Evolutionary conservation across 495 filamentous ascomycete genomes (phyloP), one percentile per base, ranked within the genome.

Genomic region (Annulohypoxylon moriforme): DNA sequence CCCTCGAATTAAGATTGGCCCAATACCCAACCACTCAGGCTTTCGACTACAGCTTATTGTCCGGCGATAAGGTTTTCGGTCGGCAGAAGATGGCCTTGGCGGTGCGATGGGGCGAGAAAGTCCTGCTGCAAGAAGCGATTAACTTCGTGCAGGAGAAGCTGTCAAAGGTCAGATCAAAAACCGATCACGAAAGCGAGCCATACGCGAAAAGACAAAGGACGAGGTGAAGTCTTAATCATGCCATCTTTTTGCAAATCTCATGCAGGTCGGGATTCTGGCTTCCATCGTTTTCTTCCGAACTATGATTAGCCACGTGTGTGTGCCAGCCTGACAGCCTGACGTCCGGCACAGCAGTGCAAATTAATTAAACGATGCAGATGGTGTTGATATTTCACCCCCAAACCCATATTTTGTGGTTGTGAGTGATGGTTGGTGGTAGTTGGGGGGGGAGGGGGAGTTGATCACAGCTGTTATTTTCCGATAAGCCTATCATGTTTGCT

Each of bases 31-130:
- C 91, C 1, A 87, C 83, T 3, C 74, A 93, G 29, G 81, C 84
- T 18, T 84, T 92, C 22, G 94, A 97, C 67, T 75, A 84, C 27
- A 72, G 80, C 40, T 56, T 93, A 2, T 72, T 94, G 27, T 50
- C 36, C 36, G 67, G 68, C 4, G 61, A 67, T 27, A 75, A 67
- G n/a, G 33, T 83, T 42, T 68, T 66, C 31, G 71, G 75, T 24
- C 81, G 91, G 55, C 81, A 71, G 40, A 84, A 77, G 46, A 94
- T 93, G 90, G 94, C 94, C 0, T 72, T 93, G 3, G 82, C 91
- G 67, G 92, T 97, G 36, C 87, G 94, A 50, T 79, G 89, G 36
- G 94, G 94, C 8, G 94, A 97, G 79, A 97, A 96, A 75, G 81
- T 85, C 60, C 82, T 97, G n/a, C 65, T 89, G 77, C 76, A 84